Base-by-base conservation (phyloP, 352 stramenopile species). In the Globisporangium nagaii region DNA sequence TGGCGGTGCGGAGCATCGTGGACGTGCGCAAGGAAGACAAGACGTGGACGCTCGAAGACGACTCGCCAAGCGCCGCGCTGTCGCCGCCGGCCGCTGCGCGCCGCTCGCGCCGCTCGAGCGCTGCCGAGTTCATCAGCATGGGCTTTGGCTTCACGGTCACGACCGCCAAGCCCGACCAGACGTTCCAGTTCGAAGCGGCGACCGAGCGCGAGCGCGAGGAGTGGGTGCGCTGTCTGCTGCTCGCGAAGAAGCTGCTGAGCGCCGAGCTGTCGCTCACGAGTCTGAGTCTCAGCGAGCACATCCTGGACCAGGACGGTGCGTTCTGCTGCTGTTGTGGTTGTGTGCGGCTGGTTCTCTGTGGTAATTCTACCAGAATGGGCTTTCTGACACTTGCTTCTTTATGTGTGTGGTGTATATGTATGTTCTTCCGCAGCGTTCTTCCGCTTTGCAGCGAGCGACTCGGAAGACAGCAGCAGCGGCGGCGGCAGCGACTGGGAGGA, bases 371-470 rank as follows among this genome's bases (percentile, higher is more conserved):
- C n/a, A n/a, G n/a, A n/a, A n/a, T n/a, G n/a, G n/a, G n/a, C n/a
- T n/a, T n/a, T n/a, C n/a, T n/a, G n/a, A n/a, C n/a, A n/a, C 22
- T 44, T 0, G 8, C 9, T 34, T 27, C 22, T 32, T 5, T 43
- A 13, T 43, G 20, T 63, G 10, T 36, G 28, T 10, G 25, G 20
- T 32, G 10, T 19, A 19, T 36, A 12, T 43, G 8, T 49, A 25
- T 49, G 1, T 45, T 4, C 27, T 10, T 19, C 25, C 39, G 22
- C 48, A 80, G 73, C 68, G 1, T 84, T 84, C 36, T 68, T 77
- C 20, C 64, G 73, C 36, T 84, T 84, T 51, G 70, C 73, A 25
- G 72, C 68, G 9, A 84, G 73, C 53, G 73, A 65, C 7, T 84
- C 73, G 9, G 70, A 80, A 13, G 71, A 79, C 35, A 71, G 67